Base-by-base conservation (phyloP, 148 eudicot genomes). In the Vaccinium myrtillus region DNA sequence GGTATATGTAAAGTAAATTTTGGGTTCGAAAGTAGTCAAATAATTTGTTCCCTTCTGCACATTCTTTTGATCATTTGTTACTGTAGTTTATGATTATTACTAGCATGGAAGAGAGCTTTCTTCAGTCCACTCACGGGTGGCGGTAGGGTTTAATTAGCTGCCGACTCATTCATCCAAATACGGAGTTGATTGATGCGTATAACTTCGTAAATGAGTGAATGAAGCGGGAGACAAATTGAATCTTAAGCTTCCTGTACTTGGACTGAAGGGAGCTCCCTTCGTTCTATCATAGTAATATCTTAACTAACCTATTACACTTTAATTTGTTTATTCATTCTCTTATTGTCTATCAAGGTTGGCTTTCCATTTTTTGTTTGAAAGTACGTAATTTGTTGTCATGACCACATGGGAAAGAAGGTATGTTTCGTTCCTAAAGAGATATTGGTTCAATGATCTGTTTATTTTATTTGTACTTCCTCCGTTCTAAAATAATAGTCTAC, bases 141-240 rank as follows among this genome's bases (percentile, higher is more conserved):
- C 69, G 53, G 85, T 92, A 83, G 82, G 97, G 84, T 93, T 93
- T 89, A 93, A 88, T 94, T 93, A 89, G 98, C 96, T 97, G 96
- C 94, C 89, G 96, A 97, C 89, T 97, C 99, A 97, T 97, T 95
- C 98, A 95, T 92, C 95, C 99, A 97, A 89, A 87, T 95, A 86
- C 93, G 85, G 86, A 88, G 95, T 88, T 67, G 83, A 85, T n/a
- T 58, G 36, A 55, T 25, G 15, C 82, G 7, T 27, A 69, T 21
- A 81, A 27, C 74, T 79, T 54, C 77, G 89, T 88, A 90, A 85
- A 51, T 93, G 98, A 92, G 81, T 93, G 95, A 90, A 92, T 93
- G 96, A 92, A 50, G 91, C 94, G 94, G 94, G 94, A 94, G 95
- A 85, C 88, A 90, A 86, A 87, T 82, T 90, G 87, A 65, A 90